A percentile compares a stretch with the other conserved stretches of the same genome.
Evolutionary conservation across 1,284 basidiomycete species (phyloP).

Genomic region (Pseudozyma flocculosa): DNA sequence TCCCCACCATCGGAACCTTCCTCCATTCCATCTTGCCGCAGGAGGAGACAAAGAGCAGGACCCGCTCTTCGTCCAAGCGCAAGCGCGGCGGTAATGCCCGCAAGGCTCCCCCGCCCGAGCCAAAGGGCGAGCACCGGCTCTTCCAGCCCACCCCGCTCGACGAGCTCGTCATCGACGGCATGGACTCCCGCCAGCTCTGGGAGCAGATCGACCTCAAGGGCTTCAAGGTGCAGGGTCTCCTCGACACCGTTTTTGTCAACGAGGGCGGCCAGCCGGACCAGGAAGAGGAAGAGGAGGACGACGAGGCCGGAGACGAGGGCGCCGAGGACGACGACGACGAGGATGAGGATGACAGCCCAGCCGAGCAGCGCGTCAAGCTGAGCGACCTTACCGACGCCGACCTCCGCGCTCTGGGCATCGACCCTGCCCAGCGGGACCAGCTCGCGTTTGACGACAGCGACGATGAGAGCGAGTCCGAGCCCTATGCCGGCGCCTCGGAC

Average conservation of each 20-base stretch:
- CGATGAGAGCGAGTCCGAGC: constrained; percentile 39
- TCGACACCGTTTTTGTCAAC: constrained; percentile 56
- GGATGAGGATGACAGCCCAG: constrained; percentile 31
- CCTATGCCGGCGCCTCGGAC: constrained; percentile 53
- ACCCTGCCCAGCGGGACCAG: constrained; percentile 29
- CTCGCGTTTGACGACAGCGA: constrained; percentile 31
- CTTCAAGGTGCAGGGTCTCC: constrained; percentile 29
- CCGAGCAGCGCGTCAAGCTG: constrained; percentile 21
- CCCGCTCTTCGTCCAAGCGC: constrained; percentile 32
- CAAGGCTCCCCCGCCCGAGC: constrained; percentile 48
- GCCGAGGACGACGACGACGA: constrained; percentile 35
- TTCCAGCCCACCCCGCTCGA: constrained; percentile 73
- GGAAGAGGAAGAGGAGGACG: constrained; percentile 49
- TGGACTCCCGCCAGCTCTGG: constrained; percentile 89
- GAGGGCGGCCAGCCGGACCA: constrained; percentile 24
- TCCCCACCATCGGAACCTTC: constrained; percentile 69
- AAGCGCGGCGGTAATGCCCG: constrained; percentile 38
- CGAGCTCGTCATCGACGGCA: constrained; percentile 75
- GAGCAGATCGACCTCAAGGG: constrained; percentile 62
- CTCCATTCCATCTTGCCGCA: constrained; percentile 66
- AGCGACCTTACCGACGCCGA: constrained; percentile 42
- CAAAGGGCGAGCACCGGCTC: constrained; percentile 23
- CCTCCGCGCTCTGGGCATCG: constrained; percentile 37
- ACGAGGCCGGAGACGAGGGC: constrained; percentile 12
- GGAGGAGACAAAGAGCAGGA: constrained; percentile 51